These are phyloP conservation scores for Cyberlindnera lachancei DNA, from an alignment of 805 yeast genomes.

Conservation along the genomic window DNA sequence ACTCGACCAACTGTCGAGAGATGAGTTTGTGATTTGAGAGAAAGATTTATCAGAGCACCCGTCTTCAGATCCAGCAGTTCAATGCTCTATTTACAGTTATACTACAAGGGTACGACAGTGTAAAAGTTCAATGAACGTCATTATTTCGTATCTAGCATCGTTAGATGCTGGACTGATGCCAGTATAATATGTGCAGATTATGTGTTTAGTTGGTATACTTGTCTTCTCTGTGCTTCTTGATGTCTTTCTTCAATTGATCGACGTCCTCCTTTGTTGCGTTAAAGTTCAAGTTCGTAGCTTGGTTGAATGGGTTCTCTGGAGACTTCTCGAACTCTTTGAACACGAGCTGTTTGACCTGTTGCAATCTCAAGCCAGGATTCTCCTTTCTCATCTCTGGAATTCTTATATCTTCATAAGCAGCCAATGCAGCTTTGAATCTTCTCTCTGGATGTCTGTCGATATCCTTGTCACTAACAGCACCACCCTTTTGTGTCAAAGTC, in stretches of 20 bases:
- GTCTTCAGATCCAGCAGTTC: not conserved
- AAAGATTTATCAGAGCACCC: not conserved
- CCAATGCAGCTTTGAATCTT: slow-evolving; percentile 73
- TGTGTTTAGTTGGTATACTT: no score
- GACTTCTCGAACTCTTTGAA: slow-evolving; percentile 78
- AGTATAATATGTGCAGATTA: no score
- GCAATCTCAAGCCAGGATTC: slow-evolving; percentile 71
- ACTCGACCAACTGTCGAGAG: no score
- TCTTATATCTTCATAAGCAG: slow-evolving; percentile 64
- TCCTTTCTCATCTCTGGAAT: slow-evolving; percentile 69
- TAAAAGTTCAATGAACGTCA: no score
- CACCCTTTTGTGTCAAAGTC: slow-evolving; percentile 50
- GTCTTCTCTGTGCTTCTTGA: slow-evolving; percentile 42
- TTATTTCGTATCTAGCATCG: no score
- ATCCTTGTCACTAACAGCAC: slow-evolving; percentile 51
- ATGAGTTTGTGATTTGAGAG: no score
- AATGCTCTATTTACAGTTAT: not conserved
- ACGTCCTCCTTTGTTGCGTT: slow-evolving; percentile 56
- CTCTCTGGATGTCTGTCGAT: slow-evolving; percentile 86
- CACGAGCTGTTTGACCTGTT: slow-evolving; percentile 67
- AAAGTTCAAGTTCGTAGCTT: slow-evolving; percentile 47
- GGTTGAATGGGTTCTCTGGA: slow-evolving; percentile 80
- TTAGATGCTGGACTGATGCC: no score
- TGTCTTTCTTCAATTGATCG: slow-evolving; percentile 35
- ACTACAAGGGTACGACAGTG: no score